Base-by-base conservation (phyloP, 2,329 filamentous ascomycete species). In the Raffaelea arxii region DNA sequence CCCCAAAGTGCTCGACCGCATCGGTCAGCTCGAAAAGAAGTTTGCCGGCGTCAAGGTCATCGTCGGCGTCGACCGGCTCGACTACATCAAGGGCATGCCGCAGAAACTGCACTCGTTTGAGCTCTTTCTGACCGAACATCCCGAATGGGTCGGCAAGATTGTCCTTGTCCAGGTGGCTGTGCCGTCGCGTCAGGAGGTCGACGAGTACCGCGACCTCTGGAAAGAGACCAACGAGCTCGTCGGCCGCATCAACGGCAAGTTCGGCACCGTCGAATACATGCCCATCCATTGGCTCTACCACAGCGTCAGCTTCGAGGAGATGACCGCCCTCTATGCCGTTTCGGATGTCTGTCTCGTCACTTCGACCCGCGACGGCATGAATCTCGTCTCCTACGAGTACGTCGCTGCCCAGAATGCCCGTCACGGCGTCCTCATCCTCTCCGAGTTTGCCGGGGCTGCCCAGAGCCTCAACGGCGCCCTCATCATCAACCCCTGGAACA, bases 211-310 rank as follows among this genome's bases (percentile, higher is more conserved):
- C 64, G 96, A 97, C 60, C 74, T 98, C 30, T 83, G 91, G 24
- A 89, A 90, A 19, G 88, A 95, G 4, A 90, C 96, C 60, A 98
- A 97, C 63, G 92, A 98, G 69, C 77, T 97, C 11, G 91, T 97
- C 14, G 92, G 92, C 32, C 80, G 91, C 51, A 97, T 98, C 69
- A 98, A 98, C 61, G 92, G 92, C 59, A 89, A 86, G 62, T 97
- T 96, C 59, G 90, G 91, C 62, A 96, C 90, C 25, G 84, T 97
- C 59, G 91, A 97, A 65, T 97, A 96, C 69, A 96, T 94, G 84
- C 92, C 92, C 1, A 97, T 98, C 56, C 92, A 97, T 66, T 97
- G 96, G 70, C 82, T 97, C 58, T 92, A 97, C 70, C 94, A 96
- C 68, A 94, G 87, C 4, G 89, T 97, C 59, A 81, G 81, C 42